These are phyloP conservation scores for Pythium periplocum DNA, from an alignment of 352 stramenopile genomes.

Conservation along the genomic window DNA sequence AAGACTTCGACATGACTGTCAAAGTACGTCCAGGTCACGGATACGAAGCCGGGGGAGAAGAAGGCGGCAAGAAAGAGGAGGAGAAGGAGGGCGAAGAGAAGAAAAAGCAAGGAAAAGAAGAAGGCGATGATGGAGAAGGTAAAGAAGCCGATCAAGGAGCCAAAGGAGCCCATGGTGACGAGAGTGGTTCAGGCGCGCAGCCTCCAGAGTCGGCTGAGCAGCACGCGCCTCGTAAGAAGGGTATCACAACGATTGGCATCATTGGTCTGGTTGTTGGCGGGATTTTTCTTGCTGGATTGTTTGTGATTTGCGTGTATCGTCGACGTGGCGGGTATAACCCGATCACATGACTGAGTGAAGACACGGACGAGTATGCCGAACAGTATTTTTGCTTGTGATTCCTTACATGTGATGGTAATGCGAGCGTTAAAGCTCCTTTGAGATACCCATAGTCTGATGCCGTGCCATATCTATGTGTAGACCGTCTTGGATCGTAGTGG, in stretches of 20 bases:
- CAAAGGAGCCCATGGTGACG: neutral
- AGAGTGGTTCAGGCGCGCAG: neutral
- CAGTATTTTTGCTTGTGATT: slow-evolving; percentile 13
- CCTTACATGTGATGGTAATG: neutral
- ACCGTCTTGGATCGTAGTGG: neutral
- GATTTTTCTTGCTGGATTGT: slow-evolving; percentile 33
- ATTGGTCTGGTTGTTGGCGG: slow-evolving; percentile 39
- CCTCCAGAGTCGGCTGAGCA: slow-evolving; percentile 20
- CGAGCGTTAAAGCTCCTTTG: too few relatives aligned
- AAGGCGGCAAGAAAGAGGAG: slow-evolving; percentile 12
- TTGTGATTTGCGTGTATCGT: slow-evolving; percentile 36
- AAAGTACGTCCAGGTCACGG: slow-evolving; percentile 9
- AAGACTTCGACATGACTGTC: slow-evolving; percentile 43
- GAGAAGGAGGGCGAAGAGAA: slow-evolving; percentile 19
- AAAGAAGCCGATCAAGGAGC: slow-evolving; percentile 1
- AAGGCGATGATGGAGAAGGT: neutral
- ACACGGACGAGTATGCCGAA: slow-evolving; percentile 1
- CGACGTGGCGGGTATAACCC: slow-evolving; percentile 40
- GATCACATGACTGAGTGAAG: slow-evolving; percentile 21
- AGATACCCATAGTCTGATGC: too few relatives aligned
- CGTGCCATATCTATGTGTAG: neutral
- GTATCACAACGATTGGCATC: slow-evolving; percentile 25
- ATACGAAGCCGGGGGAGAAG: neutral
- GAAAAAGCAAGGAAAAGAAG: slow-evolving; percentile 1
- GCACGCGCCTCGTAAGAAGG: slow-evolving; percentile 4